Conservation (phyloP, 768 basidiomycete species). For the Agaricus sinodeliciosus region DNA sequence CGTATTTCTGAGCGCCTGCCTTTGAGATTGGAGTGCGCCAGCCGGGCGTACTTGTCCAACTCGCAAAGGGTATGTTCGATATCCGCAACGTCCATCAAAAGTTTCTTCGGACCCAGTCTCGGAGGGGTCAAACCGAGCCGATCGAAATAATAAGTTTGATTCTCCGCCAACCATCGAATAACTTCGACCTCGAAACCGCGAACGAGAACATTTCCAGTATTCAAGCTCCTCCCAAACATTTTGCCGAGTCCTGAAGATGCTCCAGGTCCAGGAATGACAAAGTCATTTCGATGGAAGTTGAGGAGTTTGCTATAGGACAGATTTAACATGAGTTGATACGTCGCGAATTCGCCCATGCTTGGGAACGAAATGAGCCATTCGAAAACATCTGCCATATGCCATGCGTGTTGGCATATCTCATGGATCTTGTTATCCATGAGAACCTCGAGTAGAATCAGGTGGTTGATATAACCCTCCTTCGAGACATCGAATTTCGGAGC, state of each 20-base stretch:
- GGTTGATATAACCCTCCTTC: conserved; percentile 44
- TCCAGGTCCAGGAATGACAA: conserved; percentile 65
- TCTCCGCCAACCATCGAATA: conserved; percentile 56
- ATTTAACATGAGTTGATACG: conserved; percentile 60
- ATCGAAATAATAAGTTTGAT: conserved; percentile 54
- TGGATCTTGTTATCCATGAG: conserved; percentile 55
- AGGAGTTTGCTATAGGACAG: conserved; percentile 52
- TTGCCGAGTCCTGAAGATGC: conserved; percentile 59
- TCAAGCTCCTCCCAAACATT: conserved; percentile 48
- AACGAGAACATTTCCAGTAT: conserved; percentile 20
- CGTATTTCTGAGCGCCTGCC: conserved; percentile 33
- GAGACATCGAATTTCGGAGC: conserved; percentile 47
- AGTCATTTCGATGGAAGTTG: conserved; percentile 61
- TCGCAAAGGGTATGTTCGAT: conserved; percentile 79
- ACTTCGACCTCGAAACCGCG: conserved; percentile 46
- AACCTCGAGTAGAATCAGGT: conserved; percentile 52
- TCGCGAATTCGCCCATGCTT: conserved; percentile 68
- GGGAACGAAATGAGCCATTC: conserved; percentile 54
- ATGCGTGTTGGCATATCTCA: conserved; percentile 37
- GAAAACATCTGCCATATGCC: conserved; percentile 57
- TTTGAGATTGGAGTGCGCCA: conserved; percentile 40
- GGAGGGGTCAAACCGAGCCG: conserved; percentile 49
- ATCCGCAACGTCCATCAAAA: conserved; percentile 60
- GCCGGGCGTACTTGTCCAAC: conserved; percentile 69
- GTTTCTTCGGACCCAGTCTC: conserved; percentile 39